Conservation (phyloP, 1,284 basidiomycete genomes). For the Sparassis latifolia region DNA sequence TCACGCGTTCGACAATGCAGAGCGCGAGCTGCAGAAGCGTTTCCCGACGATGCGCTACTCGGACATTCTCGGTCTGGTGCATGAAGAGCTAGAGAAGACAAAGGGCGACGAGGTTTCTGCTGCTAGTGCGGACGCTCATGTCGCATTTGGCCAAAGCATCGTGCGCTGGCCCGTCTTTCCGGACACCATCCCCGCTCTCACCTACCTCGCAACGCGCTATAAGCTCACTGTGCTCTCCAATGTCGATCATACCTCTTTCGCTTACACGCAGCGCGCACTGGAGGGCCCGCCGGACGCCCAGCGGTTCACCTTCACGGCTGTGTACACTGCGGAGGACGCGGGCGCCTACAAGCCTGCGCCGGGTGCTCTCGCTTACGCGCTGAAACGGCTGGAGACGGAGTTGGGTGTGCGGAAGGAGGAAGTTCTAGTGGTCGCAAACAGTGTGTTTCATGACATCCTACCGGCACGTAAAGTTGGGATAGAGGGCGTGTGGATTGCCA, state of each 20-base stretch:
- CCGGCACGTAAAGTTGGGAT: constrained; percentile 47
- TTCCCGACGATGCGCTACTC: constrained; percentile 55
- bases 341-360: constrained; percentile 64
- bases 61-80: constrained; percentile 48
- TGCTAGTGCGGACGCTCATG: constrained; percentile 2
- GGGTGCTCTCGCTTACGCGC: constrained; percentile 45
- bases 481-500: constrained; percentile 52
- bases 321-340: constrained; percentile 63
- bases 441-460: constrained; percentile 31
- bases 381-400: constrained; percentile 40
- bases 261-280: constrained; percentile 52
- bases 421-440: constrained; percentile 53
- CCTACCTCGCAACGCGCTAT: constrained; percentile 50
- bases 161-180: constrained; percentile 58
- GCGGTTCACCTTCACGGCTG: constrained; percentile 53
- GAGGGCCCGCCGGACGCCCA: constrained; percentile 26
- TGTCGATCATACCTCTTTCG: constrained; percentile 60
- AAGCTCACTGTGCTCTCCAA: constrained; percentile 70
- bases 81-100: constrained; percentile 35
- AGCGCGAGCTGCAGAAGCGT: constrained; percentile 50
- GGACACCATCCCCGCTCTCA: constrained; percentile 56
- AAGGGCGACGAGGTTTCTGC: constrained; percentile 14
- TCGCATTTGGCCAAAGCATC: constrained; percentile 52
- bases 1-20: constrained; percentile 44
- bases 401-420: constrained; percentile 39